These are phyloP conservation scores for Thalassiosira mediterranea DNA, from an alignment of 352 stramenopile genomes.

Conservation along the genomic window DNA sequence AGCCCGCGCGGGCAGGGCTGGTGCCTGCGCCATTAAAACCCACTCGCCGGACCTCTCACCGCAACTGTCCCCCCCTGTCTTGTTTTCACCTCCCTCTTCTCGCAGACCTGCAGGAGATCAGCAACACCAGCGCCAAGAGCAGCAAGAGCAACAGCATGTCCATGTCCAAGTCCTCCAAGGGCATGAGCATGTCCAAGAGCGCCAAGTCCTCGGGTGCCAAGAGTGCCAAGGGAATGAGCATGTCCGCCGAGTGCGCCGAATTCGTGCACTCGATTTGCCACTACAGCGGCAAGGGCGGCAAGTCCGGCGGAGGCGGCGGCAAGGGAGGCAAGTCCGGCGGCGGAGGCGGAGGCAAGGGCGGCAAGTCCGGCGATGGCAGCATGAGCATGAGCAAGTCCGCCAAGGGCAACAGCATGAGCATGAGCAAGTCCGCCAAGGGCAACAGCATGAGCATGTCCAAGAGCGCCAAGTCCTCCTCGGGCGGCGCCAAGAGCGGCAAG, in stretches of 20 bases:
- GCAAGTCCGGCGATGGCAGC: not conserved
- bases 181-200: not conserved
- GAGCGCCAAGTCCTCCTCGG: not conserved
- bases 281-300: not conserved
- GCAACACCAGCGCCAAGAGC: not conserved
- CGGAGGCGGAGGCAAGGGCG: no score
- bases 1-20: no score
- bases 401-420: not conserved
- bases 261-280: not conserved
- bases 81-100: not conserved
- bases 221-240: not conserved
- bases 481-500: not conserved
- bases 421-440: no score
- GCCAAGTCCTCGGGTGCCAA: not conserved
- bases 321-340: not conserved
- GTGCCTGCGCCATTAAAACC: no score
- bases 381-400: not conserved
- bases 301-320: not conserved
- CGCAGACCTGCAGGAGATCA: not conserved
- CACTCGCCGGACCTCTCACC: not conserved
- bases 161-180: not conserved
- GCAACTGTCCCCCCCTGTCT: not conserved
- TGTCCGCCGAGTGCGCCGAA: not conserved
- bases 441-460: not conserved
- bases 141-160: not conserved